Conservation (phyloP, 345 rosid species). For the Angophora floribunda region DNA sequence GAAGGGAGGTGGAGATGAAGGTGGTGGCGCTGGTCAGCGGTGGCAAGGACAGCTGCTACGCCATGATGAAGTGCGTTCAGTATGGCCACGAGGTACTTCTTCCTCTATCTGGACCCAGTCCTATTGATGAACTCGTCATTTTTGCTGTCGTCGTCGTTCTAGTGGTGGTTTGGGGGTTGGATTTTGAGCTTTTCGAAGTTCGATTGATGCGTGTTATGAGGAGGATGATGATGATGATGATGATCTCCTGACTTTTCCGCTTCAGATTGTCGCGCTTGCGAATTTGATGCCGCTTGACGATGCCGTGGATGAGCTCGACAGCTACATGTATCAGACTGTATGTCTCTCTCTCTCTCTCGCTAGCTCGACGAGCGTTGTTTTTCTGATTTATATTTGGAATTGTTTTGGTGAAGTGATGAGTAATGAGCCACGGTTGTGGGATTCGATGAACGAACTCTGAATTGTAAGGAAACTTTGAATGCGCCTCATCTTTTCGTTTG, state of each 20-base stretch:
- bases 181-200: not conserved
- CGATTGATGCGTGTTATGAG: not conserved
- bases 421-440: not conserved
- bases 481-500: not conserved
- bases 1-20: conserved; percentile 45
- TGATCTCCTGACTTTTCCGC: not conserved
- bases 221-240: not conserved
- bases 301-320: conserved; percentile 82
- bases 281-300: conserved; percentile 85
- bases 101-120: not conserved
- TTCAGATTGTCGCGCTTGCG: conserved; percentile 85
- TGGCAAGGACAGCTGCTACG: conserved; percentile 96
- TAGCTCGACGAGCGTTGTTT: not conserved
- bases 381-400: not conserved
- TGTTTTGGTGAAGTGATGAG: not conserved
- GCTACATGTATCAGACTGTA: conserved; percentile 93
- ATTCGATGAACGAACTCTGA: fast-evolving
- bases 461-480: not conserved
- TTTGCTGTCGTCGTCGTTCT: not conserved
- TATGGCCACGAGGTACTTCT: conserved; percentile 71
- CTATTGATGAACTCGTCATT: not conserved
- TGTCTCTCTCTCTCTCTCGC: not conserved
- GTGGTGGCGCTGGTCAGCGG: conserved; percentile 93
- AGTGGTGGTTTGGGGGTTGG: not conserved
- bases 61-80: conserved; percentile 83